Base-by-base conservation (phyloP, 768 basidiomycete species). In the Neoboletus subvelutipes region DNA sequence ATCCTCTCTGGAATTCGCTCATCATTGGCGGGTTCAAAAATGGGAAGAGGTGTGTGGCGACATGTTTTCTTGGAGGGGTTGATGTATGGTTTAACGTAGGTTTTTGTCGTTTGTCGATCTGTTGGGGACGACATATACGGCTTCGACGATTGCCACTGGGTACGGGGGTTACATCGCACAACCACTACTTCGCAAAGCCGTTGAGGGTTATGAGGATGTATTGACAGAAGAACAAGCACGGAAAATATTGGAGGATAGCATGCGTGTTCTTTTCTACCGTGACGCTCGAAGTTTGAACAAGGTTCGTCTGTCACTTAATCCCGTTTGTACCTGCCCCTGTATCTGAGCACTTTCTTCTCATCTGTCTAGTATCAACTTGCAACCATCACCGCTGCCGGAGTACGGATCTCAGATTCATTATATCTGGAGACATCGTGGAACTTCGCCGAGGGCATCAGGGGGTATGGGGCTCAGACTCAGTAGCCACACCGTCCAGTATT, bases 201-300 rank as follows among this genome's bases (percentile, higher is more conserved):
- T 95, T 40, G 95, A 99, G 73, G 89, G 87, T 4, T 77, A 80
- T 24, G 88, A 92, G 64, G 81, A 89, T 48, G 75, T 73, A 1
- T 73, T 98, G 54, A 88, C 88, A 2, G 88, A 90, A 66, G 87
- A 86, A 39, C 84, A 94, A 55, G 97, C 93, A 17, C 77, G 80
- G 26, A 76, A 80, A 65, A 88, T 98, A 57, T 69, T 99, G 52
- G 84, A 90, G 66, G 84, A 90, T 49, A 86, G 89, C 69, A 92
- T 99, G 87, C 85, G 86, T 62, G 94, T 98, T 17, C 81, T 99
- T 47, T 98, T 88, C 76, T 99, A 99, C 76, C 85, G 97, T 43
- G 97, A 99, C 65, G 96, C 96, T 7, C 81, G 96, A 63, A 93
- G 91, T 77, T 77, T 95, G 72, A 90, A 98, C 81, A 97, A 98